Evolutionary conservation across 73 alveolate species (phyloP).

Genomic region (Diophrys appendiculata): DNA sequence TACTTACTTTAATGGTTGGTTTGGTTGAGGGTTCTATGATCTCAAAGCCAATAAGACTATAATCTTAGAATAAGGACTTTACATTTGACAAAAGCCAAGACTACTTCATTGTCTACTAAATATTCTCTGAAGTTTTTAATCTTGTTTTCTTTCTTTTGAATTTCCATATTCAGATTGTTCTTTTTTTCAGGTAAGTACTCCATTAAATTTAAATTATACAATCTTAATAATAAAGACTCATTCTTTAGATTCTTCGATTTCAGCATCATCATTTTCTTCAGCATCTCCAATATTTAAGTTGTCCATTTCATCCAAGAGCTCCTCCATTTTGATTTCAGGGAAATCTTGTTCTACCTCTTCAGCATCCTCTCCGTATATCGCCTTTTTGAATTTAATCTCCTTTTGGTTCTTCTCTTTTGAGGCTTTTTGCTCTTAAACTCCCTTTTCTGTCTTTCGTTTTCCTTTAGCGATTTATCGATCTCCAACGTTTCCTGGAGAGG

Average conservation of each 20-base stretch:
- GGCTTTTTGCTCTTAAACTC: conserved; percentile 23
- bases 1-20: too few species aligned
- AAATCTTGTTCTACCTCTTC: conserved; percentile 49
- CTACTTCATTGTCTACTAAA: conserved; percentile 66
- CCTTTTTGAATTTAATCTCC: conserved; percentile 17
- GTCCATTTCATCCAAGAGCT: conserved; percentile 45
- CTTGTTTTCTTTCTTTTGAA: conserved; percentile 56
- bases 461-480: conserved; percentile 35
- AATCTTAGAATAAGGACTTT: not conserved
- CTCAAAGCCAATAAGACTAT: too few species aligned
- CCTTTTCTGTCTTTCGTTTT: conserved; percentile 41
- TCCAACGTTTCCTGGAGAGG: not conserved
- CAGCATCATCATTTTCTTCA: not conserved
- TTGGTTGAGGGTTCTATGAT: not conserved
- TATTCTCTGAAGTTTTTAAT: conserved; percentile 60
- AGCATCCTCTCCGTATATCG: conserved; percentile 21
- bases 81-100: conserved; percentile 60
- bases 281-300: conserved; percentile 4
- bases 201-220: conserved; percentile 17
- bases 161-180: conserved; percentile 17
- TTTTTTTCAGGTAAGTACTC: conserved; percentile 58
- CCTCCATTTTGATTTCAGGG: conserved; percentile 50
- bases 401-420: conserved; percentile 11
- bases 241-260: not conserved
- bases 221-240: not conserved